A percentile compares a stretch with the other conserved stretches of the same genome.
Conservation (phyloP, 2,329 filamentous ascomycete species). For the Cladosporium cucumerinum region DNA sequence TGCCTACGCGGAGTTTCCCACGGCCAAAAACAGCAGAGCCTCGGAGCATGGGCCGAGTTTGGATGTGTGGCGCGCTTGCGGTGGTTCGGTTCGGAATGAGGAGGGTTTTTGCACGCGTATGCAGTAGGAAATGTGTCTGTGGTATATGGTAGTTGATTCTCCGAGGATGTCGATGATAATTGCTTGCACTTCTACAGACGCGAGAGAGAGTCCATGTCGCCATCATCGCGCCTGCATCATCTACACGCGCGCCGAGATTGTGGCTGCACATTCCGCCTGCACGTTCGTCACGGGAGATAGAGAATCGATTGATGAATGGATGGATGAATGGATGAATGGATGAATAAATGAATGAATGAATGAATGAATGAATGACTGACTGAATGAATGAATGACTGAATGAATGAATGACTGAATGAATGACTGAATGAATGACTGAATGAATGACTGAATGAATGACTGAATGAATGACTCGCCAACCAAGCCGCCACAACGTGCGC, state of each 20-base stretch:
- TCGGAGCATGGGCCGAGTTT: not conserved
- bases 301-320: too few relatives aligned
- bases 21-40: constrained; percentile 1
- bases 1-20: not conserved
- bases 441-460: too few relatives aligned
- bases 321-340: too few relatives aligned
- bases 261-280: not conserved
- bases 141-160: not conserved
- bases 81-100: not conserved
- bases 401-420: too few relatives aligned
- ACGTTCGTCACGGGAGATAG: not conserved
- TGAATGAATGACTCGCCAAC: not conserved
- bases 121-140: not conserved
- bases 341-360: too few relatives aligned
- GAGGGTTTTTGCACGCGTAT: not conserved
- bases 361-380: too few relatives aligned
- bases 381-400: too few relatives aligned
- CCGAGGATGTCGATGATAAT: not conserved
- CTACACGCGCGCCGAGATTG: constrained; percentile 3
- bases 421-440: too few relatives aligned
- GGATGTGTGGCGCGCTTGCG: not conserved
- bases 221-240: not conserved
- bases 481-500: not conserved
- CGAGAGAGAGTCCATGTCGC: not conserved
- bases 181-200: not conserved